Evolutionary conservation across 345 rosid genomes (phyloP), one percentile per base, ranked within the genome.

Genomic region (Linum trigynum): DNA sequence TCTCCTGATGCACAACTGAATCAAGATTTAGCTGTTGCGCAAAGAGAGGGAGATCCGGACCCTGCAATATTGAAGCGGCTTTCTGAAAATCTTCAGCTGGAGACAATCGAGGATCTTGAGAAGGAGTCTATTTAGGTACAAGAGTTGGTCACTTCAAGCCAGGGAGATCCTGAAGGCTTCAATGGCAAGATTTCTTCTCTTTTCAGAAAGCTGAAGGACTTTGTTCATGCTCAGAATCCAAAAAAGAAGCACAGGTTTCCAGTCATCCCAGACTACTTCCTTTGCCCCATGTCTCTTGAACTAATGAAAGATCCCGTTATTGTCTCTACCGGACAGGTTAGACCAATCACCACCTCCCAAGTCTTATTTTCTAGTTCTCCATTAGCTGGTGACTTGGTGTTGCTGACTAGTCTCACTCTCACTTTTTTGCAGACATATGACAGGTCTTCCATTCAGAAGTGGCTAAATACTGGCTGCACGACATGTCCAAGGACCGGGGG

Each of bases 241-340:
- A 87, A 84, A 66, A 74, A n/a, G 8, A 90, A 81, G 74, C 96
- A 94, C 73, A 80, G 92, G 32, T 94, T 95, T 68, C 99, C 99
- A 39, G 91, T 94, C 61, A 86, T 90, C 64, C 99, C 99, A 0
- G 99, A 94, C 75, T 92, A 90, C 79, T 94, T 94, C 55, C 96
- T 92, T 14, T 94, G 99, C 77, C 97, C 99, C 0, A 90, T 94
- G 73, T 94, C 99, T 66, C 96, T 94, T 53, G 99, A 94, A 75
- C 76, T 90, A 75, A 94, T 90, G 99, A 90, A 83, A 76, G 97
- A 94, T 83, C 99, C 99, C 7, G 99, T 94, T 10, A 94, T 94
- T 16, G 90, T 94, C 70, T 94, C 99, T 42, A 90, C 99, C 17
- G 99, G 99, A 73, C 99, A 94, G 97, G 97, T 94, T 55, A 69